Evolutionary conservation across 208 protist species (phyloP), one percentile per base, ranked within the genome.

Genomic region (Vickermania ingenoplastis): DNA sequence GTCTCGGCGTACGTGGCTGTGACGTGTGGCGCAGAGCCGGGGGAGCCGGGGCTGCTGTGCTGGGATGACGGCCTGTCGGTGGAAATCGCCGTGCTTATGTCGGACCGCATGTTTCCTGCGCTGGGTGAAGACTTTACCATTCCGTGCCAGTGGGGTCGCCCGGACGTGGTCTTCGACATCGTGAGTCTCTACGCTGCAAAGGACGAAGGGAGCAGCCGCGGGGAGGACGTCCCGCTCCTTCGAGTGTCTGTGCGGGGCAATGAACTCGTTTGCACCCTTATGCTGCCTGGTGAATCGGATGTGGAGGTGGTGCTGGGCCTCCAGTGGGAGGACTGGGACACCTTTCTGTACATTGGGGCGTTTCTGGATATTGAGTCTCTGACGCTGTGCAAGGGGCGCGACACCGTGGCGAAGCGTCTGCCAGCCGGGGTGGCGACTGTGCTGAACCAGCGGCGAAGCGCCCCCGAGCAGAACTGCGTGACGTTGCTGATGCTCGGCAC

Each of bases 11-110:
- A 45, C 36, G 36, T 45, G 17, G 36, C 36, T 7, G 36, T 45
- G 17, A n/a, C 36, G 11, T 45, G 36, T 17, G 36, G 36, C 7
- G 11, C 7, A 45, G 36, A 17, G 36, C 7, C 11, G 7, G 36
- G 11, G 7, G 36, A 7, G 11, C 17, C 36, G 36, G 17, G 36
- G 7, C 48, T 69, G 48, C 28, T 68, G 79, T 29, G 73, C 3
- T 89, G 82, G 71, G 41, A 49, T 0, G 73, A 77, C 17, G 78
- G 82, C 53, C 28, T 82, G 41, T 74, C 71, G 2, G n/a, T 85
- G 21, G 82, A 85, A 62, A 49, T 73, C 29, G 65, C 72, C 52
- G 31, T 89, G 4, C 60, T 86, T 11, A 50, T 85, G 3, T 81
- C 75, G 36, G 67, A 79, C 52, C 71, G 69, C n/a, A 56, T 75